Base-by-base conservation (phyloP, 1,139 yeast genomes). In the Diutina neorugosa region DNA sequence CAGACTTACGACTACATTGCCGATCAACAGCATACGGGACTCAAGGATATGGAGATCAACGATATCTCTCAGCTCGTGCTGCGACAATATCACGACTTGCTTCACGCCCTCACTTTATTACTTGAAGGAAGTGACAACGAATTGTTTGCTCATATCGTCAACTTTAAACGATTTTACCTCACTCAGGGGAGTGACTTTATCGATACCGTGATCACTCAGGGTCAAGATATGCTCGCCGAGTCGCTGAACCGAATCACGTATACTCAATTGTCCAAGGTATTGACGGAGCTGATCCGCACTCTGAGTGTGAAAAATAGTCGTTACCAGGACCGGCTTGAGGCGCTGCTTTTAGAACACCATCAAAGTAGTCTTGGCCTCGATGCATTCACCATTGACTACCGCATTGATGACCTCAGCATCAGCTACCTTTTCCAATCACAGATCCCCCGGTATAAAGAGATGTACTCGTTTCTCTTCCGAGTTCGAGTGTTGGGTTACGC, bases 171-270 rank as follows among this genome's bases (percentile, higher is more conserved):
- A 58, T 82, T 86, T 56, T 70, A 90, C 58, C 67, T 93, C 51
- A 81, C 88, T 73, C 81, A 83, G 12, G 81, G 79, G 54, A 89
- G 90, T 23, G 96, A 91, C 62, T 86, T 93, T 59, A 81, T 87
- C 11, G 84, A 86, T 53, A 62, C 80, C 0, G 66, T 93, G 9
- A 76, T 89, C 40, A 65, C 69, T 20, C 79, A 80, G 51, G 88
- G 93, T 0, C 65, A 71, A 3, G 69, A 71, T 0, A 60, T 81
- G 6, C 73, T 91, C 53, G 76, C 73, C 55, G 80, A 80, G 57
- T 84, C 93, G 0, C 82, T 95, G 0, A 70, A 71, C 12, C 71
- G 78, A 20, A 69, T 91, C 23, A 77, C 87, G 4, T 74, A 91
- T 3, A 84, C 82, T 57, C 82, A 82, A 54, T 68, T 91, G 51